Evolutionary conservation across 2,329 filamentous ascomycete species (phyloP), one percentile per base, ranked within the genome.

Genomic region (Atkinsonella hypoxylon): DNA sequence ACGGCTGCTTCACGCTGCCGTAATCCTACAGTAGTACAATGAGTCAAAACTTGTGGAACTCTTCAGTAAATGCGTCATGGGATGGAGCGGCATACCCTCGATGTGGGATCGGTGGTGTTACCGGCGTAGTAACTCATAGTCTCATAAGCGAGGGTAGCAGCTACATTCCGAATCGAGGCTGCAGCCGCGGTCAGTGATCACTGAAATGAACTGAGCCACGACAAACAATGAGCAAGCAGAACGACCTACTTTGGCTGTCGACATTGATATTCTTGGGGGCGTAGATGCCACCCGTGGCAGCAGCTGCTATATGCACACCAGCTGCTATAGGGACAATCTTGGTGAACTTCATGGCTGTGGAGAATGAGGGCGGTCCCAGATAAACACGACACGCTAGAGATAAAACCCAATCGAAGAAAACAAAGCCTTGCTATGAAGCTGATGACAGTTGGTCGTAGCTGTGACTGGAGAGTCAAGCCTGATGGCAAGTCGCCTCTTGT

Each of bases 111-210:
- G 3, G 56, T 75, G 32, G 70, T 67, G 58, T 83, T 83, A 46
- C 82, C 83, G 1, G 71, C 74, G 65, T 86, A 87, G 64, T 79
- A 83, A 41, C 71, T 71, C 72, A 85, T 79, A 58, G 82, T 69
- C 45, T 75, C 81, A 47, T 72, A 70, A 5, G 82, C 82, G 48
- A 85, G 66, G 1, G 75, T 78, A 54, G 75, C 77, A 17, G 83
- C 76, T 6, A 80, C 81, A 54, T 72, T 70, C 56, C 76, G 77
- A 58, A 87, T 75, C 0, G 81, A 85, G 34, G 68, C 82, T 85
- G 58, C 9, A 4, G n/a, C 11, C 10, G 11, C 7, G 34, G 12
- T 51, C 32, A 48, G 36, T n/a, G 12, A 36, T 18, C 32, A n/a
- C n/a, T n/a, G 26, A 26, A 26, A 26, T 26, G 26, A 8, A 26